A percentile compares a stretch with the other conserved stretches of the same genome.
Conservation (phyloP, 208 protist genomes). For the Angomonas ambiguus region DNA sequence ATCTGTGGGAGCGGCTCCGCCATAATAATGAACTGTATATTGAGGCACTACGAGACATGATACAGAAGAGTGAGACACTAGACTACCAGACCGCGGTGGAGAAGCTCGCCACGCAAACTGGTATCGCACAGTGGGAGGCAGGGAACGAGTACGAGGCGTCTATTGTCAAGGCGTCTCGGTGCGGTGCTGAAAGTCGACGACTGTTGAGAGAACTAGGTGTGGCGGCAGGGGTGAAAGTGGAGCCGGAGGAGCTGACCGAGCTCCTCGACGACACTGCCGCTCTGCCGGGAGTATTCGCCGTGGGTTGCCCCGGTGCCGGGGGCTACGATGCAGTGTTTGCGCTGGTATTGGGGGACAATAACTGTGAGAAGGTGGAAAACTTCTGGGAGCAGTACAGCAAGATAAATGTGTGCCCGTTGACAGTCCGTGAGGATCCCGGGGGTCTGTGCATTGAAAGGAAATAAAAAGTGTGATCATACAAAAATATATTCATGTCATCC, state of each 20-base stretch:
- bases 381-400: conserved; percentile 68
- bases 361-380: conserved; percentile 44
- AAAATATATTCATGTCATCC: neutral
- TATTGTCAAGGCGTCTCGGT: conserved; percentile 40
- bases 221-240: conserved; percentile 73
- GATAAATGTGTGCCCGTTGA: conserved; percentile 71
- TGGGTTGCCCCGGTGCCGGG: conserved; percentile 91
- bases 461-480: neutral
- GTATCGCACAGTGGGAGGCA: neutral
- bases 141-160: conserved; percentile 21
- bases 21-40: conserved; percentile 73
- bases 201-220: conserved; percentile 80
- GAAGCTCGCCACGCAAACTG: conserved; percentile 13
- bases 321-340: conserved; percentile 94
- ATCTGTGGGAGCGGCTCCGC: conserved; percentile 68
- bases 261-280: conserved; percentile 81
- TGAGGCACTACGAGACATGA: conserved; percentile 35
- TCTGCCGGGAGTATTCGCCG: conserved; percentile 88
- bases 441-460: conserved; percentile 43
- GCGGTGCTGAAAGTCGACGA: conserved; percentile 36
- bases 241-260: conserved; percentile 77
- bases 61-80: conserved; percentile 18
- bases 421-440: conserved; percentile 70
- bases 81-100: conserved; percentile 26
- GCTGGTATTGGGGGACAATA: conserved; percentile 65